Evolutionary conservation across 208 protist species (phyloP), one percentile per base, ranked within the genome.

Genomic region (Crithidia sp.): DNA sequence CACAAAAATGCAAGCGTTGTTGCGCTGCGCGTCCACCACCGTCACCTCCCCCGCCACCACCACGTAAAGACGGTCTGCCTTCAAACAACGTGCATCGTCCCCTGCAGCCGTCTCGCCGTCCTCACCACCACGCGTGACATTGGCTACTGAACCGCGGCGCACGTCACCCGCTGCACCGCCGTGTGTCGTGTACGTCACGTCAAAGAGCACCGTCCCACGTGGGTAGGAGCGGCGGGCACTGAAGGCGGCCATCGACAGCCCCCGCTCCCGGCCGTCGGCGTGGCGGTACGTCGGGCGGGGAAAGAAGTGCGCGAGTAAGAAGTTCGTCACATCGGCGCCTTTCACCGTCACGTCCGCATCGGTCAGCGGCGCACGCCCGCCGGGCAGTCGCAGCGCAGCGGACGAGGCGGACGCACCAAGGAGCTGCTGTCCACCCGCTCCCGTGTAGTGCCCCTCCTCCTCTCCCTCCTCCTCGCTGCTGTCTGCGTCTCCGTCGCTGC

Each of bases 231-330:
- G 59, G 13, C 39, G 39, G 28, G 59, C 40, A n/a, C 52, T 49
- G 61, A 75, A 75, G 52, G 47, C 28, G 19, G 70, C 70, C 45
- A 75, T 68, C 13, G 70, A 58, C 9, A 75, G 60, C 0, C 70
- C 70, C 4, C 70, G 70, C 50, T 75, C 70, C 5, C 70, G 70
- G 2, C 70, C 70, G n/a, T 75, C 70, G 3, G 61, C 62, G 0
- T 17, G 59, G 2, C 62, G 44, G 55, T 75, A 75, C 17, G 70
- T 60, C 17, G 49, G 70, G 37, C 61, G 70, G 10, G 70, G 1
- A 14, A 75, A 75, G 5, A 75, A 49, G 4, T 75, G 45, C 5
- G 10, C 16, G 19, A 75, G 60, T 6, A 75, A 40, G 52, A 75
- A 75, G 53, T 44, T 60, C n/a, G 70, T 75, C 43, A 57, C 70